Percentiles rank a stretch among this genome's conserved stretches.
These are phyloP conservation scores for Capronia americana DNA, from an alignment of 2,329 filamentous ascomycete species.

Conservation along the genomic window DNA sequence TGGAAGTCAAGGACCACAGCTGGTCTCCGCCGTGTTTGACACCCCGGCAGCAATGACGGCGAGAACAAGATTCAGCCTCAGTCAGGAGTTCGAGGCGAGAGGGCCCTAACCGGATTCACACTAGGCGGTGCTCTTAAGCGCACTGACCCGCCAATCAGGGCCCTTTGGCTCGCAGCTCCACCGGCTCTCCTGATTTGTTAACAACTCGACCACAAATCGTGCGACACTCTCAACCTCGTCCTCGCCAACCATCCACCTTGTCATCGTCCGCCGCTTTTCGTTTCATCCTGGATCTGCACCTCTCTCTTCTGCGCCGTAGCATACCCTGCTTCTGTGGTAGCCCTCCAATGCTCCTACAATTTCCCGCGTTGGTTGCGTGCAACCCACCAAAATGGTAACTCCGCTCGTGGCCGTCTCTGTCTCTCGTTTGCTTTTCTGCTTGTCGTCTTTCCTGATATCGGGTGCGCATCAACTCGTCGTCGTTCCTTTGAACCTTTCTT, in stretches of 20 bases:
- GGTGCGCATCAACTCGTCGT: slow-evolving; percentile 26
- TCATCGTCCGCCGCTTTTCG: slow-evolving; percentile 10
- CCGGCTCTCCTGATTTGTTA: background rate
- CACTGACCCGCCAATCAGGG: background rate
- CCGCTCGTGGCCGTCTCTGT: slow-evolving; percentile 16
- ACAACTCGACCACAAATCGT: background rate
- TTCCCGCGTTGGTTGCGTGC: slow-evolving; percentile 22
- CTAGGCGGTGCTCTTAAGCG: background rate
- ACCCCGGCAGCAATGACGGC: background rate
- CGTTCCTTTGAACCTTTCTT: slow-evolving; percentile 28
- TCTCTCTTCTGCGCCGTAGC: slow-evolving; percentile 8
- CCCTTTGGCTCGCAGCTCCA: background rate
- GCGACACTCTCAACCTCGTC: slow-evolving; percentile 1
- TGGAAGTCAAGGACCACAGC: background rate
- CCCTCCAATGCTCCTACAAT: slow-evolving; percentile 33
- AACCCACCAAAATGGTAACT: slow-evolving; percentile 19
- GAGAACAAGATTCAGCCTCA: background rate
- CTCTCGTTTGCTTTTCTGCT: slow-evolving; percentile 13
- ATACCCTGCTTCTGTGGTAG: slow-evolving; percentile 12
- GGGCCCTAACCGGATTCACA: background rate
- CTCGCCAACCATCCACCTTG: slow-evolving; percentile 7
- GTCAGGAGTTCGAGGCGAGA: background rate
- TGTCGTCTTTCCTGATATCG: slow-evolving; percentile 17
- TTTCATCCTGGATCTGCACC: slow-evolving; percentile 33
- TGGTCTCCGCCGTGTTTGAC: slow-evolving; percentile 1